These are phyloP conservation scores for Arthrocladium fulminans DNA, from an alignment of 2,329 filamentous ascomycete genomes.

Conservation along the genomic window DNA sequence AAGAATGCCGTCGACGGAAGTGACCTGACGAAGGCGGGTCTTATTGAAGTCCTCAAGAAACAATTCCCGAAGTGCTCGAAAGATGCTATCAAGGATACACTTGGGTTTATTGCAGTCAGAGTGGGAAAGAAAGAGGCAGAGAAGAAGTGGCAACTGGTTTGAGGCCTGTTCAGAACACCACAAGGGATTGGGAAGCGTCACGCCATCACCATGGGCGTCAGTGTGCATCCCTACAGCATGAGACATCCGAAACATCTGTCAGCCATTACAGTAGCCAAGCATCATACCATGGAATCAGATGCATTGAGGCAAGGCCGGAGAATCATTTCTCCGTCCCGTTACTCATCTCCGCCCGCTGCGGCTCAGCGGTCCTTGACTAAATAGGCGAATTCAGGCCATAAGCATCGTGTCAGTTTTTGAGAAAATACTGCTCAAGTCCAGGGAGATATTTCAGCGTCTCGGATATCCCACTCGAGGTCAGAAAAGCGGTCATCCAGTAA, in stretches of 20 bases:
- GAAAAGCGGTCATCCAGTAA: too few relatives aligned
- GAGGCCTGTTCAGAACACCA: background rate
- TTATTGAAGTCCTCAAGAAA: conserved; percentile 67
- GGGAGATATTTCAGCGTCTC: too few relatives aligned
- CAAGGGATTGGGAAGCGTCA: background rate
- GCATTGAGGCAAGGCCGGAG: background rate
- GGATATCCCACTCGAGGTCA: too few relatives aligned
- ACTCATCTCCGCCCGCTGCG: background rate
- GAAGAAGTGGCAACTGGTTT: conserved; percentile 53
- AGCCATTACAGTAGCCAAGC: background rate
- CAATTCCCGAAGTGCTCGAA: conserved; percentile 63
- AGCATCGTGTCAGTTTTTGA: too few relatives aligned
- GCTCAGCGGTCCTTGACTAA: too few relatives aligned
- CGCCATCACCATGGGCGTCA: background rate
- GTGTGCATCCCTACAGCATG: background rate
- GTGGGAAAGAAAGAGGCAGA: conserved; percentile 54
- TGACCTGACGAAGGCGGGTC: conserved; percentile 62
- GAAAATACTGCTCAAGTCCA: too few relatives aligned
- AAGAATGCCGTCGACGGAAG: conserved; percentile 61
- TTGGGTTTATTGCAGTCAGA: conserved; percentile 57
- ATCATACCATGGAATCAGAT: too few relatives aligned
- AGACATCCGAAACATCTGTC: background rate
- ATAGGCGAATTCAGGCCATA: too few relatives aligned
- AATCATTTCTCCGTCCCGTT: background rate
- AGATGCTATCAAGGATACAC: conserved; percentile 60